phyloP scores from a whole-genome alignment of 805 yeast genomes.

The Candida sanyiensis region DNA sequence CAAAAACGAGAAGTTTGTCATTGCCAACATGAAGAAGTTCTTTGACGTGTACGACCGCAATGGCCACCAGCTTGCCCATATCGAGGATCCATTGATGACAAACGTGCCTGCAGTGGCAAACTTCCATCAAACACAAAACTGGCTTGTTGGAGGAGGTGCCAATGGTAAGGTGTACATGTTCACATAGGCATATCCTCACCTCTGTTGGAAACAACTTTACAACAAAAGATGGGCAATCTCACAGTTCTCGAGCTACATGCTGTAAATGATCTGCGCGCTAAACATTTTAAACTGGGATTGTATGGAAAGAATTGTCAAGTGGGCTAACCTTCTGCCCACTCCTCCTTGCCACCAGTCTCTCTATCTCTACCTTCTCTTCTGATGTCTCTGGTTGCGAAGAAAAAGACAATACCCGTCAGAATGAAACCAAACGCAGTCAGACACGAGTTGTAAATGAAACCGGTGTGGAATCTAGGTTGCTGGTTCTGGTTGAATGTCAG shows the following conservation, averaged over 20 bases:
- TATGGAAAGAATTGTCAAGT: too few relatives aligned
- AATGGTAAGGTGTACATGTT: conserved; percentile 80
- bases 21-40: conserved; percentile 88
- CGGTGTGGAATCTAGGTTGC: conserved; percentile 32
- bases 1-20: conserved; percentile 74
- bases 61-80: conserved; percentile 75
- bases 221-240: too few relatives aligned
- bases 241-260: too few relatives aligned
- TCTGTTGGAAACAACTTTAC: too few relatives aligned
- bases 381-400: conserved; percentile 21
- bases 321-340: conserved; percentile 1
- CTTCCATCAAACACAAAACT: conserved; percentile 80
- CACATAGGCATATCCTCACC: neutral
- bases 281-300: too few relatives aligned
- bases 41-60: conserved; percentile 74
- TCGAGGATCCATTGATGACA: conserved; percentile 57
- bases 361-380: neutral
- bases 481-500: conserved; percentile 34
- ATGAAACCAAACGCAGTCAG: conserved; percentile 30
- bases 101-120: conserved; percentile 90
- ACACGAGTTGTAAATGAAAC: conserved; percentile 35
- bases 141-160: conserved; percentile 93
- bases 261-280: too few relatives aligned
- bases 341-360: conserved; percentile 2
- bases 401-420: conserved; percentile 25